These are phyloP conservation scores for Testicularia cyperi DNA, from an alignment of 1,284 basidiomycete species.

Conservation along the genomic window DNA sequence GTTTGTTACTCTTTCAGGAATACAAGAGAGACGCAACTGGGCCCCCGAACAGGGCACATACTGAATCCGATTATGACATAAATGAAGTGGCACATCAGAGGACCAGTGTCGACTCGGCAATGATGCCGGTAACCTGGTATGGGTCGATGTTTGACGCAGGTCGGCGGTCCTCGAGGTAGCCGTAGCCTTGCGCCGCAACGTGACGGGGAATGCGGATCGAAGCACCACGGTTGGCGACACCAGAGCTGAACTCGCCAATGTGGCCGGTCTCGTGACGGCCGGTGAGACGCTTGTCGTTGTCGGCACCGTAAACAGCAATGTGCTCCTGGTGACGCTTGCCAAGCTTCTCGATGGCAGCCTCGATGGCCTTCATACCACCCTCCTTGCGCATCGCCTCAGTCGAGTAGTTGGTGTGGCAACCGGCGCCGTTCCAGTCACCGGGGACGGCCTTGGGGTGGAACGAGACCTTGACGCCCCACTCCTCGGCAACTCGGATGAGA, in stretches of 20 bases:
- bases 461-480: conserved; percentile 92
- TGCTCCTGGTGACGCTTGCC: conserved; percentile 62
- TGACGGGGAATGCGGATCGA: conserved; percentile 75
- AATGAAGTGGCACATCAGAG: too few relatives aligned
- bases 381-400: conserved; percentile 50
- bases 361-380: conserved; percentile 84
- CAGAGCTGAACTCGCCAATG: conserved; percentile 87
- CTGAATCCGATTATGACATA: too few relatives aligned
- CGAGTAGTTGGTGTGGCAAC: conserved; percentile 67
- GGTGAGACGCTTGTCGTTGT: conserved; percentile 59
- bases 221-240: conserved; percentile 93
- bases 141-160: conserved; percentile 90
- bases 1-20: too few relatives aligned
- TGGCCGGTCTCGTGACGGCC: conserved; percentile 79
- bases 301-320: conserved; percentile 60
- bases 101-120: conserved; percentile 80
- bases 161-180: conserved; percentile 70
- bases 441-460: conserved; percentile 99
- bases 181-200: conserved; percentile 85
- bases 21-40: too few relatives aligned
- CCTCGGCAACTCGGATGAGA: conserved; percentile 70
- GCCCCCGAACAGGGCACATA: too few relatives aligned
- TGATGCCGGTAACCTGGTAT: conserved; percentile 66
- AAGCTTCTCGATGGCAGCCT: conserved; percentile 77
- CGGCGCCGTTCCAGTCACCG: conserved; percentile 99